Base-by-base conservation (phyloP, 352 stramenopile species). In the Nothophytophthora sp. region DNA sequence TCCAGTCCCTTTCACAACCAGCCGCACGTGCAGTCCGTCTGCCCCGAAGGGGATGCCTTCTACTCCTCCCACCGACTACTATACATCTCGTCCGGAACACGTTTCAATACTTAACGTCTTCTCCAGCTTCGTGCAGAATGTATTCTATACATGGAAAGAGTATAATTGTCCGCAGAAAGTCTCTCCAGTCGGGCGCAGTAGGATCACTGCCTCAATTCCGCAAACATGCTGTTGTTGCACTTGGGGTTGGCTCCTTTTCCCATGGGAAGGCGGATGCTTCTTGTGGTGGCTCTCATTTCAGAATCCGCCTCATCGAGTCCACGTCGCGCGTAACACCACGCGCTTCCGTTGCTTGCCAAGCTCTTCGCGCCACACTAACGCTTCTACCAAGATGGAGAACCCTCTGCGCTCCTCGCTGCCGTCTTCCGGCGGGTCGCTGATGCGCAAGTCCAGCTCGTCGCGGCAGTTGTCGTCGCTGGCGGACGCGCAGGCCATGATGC, bases 371-470 rank as follows among this genome's bases (percentile, higher is more conserved):
- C 19, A 6, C 6, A 40, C 5, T 13, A 15, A 6, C n/a, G 6
- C 9, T 6, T 30, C 10, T 35, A 35, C 29, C 25, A 60, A 43
- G 40, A 72, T 81, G 70, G 64, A 79, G 44, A 72, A 65, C 55
- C 60, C 56, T 15, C 50, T 73, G 34, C 52, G 40, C 40, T 58
- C 65, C 9, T 48, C 48, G 27, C 49, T 79, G 12, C 50, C 59
- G 18, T 59, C 63, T 33, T 44, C 39, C 16, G 46, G 55, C 23
- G 50, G 53, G 22, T 42, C 52, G 13, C 55, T 63, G 2, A 40
- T 90, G 64, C 76, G 72, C 40, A 81, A 82, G 36, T 88, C 76
- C 32, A 62, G 67, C 43, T 86, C 79, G 1, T 75, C 79, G 8
- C 80, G 74, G 46, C 81, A 76, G 40, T 60, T 87, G 12, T 35